Evolutionary conservation across 2,329 filamentous ascomycete genomes (phyloP), one percentile per base, ranked within the genome.

Genomic region (Aureobasidium pullulans): DNA sequence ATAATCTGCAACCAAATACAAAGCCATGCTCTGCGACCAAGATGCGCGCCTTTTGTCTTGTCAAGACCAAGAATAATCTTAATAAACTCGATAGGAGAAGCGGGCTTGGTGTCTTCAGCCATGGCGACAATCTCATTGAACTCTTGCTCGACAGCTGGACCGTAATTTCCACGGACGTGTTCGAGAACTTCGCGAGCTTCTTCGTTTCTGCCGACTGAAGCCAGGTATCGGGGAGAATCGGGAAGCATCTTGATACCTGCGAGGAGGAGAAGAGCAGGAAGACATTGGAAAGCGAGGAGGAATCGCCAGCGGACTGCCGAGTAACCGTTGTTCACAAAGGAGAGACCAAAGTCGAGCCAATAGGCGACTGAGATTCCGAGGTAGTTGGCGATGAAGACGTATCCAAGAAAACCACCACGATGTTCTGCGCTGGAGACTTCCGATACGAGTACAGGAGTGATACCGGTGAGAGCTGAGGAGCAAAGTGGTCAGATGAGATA

Each of bases 371-470:
- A 63, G 64, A 71, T 73, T 2, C 73, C 72, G 67, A 71, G 71
- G 61, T 79, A 80, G 64, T 81, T 81, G 40, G 78, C 78, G 54
- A 80, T 76, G 65, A 81, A 81, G 46, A 80, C 77, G 57, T 78
- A 76, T 16, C 74, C 78, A 36, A 80, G 70, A 56, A 70, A 76
- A 1, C 72, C 74, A 59, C 79, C 79, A 4, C 79, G 73, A 62
- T 79, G 75, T 29, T 72, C 67, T 6, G 78, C 76, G 3, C 73
- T 69, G 3, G 78, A 79, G 1, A 75, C 74, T 65, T 81, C 79
- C 1, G 77, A 76, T 43, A 80, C 74, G 59, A 78, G 70, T 0
- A 78, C 77, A 4, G 78, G 78, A 6, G 77, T 76, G 62, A 80
- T 80, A 46, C 75, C 77, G 36, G 75, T 81, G 64, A 80, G 66